These are phyloP conservation scores for Stereocaulon alpinum DNA, from an alignment of 495 filamentous ascomycete species.

Conservation along the genomic window DNA sequence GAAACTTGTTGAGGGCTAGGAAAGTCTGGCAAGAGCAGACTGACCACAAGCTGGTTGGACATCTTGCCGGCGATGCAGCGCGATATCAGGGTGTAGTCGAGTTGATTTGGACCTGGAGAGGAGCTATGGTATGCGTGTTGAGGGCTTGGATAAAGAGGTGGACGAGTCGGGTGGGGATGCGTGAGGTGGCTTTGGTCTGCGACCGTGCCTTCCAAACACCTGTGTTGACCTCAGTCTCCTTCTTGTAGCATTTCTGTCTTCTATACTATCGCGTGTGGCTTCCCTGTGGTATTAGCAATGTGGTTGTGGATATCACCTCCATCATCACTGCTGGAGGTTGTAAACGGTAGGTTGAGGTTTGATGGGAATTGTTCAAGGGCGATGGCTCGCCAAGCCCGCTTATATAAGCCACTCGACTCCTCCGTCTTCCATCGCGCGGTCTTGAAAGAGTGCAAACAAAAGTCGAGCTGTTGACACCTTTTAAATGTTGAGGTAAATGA, in stretches of 20 bases:
- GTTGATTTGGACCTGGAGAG: neutral
- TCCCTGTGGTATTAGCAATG: neutral
- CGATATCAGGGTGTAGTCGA: neutral
- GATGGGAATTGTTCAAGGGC: conserved; percentile 12
- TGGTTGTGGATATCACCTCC: conserved; percentile 5
- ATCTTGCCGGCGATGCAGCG: conserved; percentile 28
- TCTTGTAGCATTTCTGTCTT: neutral
- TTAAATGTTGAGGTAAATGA: neutral
- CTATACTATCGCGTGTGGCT: neutral
- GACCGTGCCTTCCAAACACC: conserved; percentile 8
- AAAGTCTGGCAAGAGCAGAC: conserved; percentile 30
- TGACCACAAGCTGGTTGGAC: conserved; percentile 58
- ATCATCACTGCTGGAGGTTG: conserved; percentile 5
- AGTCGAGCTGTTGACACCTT: too few relatives aligned
- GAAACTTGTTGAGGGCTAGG: conserved; percentile 12
- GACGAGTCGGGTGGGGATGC: neutral
- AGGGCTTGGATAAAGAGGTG: conserved; percentile 1
- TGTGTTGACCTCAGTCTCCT: neutral
- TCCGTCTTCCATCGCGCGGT: neutral
- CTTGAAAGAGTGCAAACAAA: too few relatives aligned
- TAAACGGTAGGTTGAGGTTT: conserved; percentile 9
- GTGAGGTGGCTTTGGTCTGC: conserved; percentile 2
- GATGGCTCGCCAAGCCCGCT: conserved; percentile 6
- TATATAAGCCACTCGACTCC: conserved; percentile 8
- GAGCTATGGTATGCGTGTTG: neutral